These are phyloP conservation scores for Prunus yedoensis DNA, from an alignment of 331 rosid species.

Conservation along the genomic window DNA sequence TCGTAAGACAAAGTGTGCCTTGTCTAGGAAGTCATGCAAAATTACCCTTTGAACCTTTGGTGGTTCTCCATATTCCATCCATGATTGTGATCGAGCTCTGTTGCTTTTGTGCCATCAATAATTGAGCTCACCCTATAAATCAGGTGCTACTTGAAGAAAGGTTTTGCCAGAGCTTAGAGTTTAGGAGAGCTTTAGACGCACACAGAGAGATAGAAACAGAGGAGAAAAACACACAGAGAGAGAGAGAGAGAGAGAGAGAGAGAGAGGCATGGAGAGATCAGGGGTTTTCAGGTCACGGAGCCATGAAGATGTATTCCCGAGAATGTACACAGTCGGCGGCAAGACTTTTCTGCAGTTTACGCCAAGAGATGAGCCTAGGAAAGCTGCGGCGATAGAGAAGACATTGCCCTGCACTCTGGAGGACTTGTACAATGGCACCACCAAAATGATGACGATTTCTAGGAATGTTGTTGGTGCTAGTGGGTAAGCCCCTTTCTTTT, in stretches of 20 bases:
- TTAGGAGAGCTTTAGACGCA: too few species aligned
- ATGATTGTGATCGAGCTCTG: background rate
- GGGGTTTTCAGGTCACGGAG: background rate
- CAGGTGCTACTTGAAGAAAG: too few species aligned
- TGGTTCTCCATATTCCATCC: background rate
- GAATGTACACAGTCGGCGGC: too few species aligned
- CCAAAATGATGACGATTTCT: constrained; percentile 83
- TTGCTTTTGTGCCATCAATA: background rate
- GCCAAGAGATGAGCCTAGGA: constrained; percentile 40
- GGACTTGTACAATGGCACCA: constrained; percentile 84
- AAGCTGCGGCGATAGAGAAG: constrained; percentile 64
- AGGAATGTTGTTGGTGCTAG: constrained; percentile 69
- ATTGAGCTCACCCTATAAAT: background rate
- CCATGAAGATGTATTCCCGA: background rate
- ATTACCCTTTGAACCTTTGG: background rate
- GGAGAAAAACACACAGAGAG: too few species aligned
- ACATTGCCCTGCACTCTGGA: constrained; percentile 75
- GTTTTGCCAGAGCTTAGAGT: too few species aligned
- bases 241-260: too few species aligned
- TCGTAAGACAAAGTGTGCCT: too few species aligned
- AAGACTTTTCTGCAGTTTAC: constrained; percentile 31
- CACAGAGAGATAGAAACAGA: too few species aligned
- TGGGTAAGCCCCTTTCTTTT: constrained; percentile 39
- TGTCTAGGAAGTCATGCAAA: background rate
- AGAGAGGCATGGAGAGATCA: background rate